phyloP scores from a whole-genome alignment of 2,329 filamentous ascomycete species.

The Colletotrichum neosansevieriae region DNA sequence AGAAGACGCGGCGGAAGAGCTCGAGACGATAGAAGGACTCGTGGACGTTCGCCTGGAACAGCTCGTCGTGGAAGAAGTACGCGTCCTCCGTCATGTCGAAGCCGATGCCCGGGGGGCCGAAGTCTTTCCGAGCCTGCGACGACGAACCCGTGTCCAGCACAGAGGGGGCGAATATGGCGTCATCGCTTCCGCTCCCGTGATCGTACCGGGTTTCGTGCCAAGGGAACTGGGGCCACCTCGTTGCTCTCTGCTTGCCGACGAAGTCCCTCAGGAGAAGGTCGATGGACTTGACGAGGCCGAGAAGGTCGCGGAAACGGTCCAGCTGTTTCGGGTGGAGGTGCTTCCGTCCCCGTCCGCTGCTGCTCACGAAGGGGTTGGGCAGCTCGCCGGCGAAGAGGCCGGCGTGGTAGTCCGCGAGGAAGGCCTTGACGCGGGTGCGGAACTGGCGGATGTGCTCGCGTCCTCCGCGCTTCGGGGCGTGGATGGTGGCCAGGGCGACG shows the following conservation, averaged over 20 bases:
- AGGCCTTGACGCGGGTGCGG: constrained; percentile 5
- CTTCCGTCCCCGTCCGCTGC: neutral
- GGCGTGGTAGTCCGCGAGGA: neutral
- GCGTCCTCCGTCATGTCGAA: neutral
- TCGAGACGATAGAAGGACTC: constrained; percentile 1
- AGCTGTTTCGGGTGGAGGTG: neutral
- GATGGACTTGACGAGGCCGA: neutral
- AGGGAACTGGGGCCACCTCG: too few relatives aligned
- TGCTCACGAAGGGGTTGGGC: neutral
- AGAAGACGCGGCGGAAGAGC: constrained; percentile 11
- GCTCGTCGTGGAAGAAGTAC: neutral
- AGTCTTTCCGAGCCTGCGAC: neutral
- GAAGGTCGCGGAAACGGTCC: constrained; percentile 5
- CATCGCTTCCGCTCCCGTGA: neutral
- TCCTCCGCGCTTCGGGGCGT: constrained; percentile 1
- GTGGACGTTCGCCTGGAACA: neutral
- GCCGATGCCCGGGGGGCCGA: neutral
- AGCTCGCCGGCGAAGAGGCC: neutral
- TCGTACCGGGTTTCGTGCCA: too few relatives aligned
- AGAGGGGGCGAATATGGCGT: neutral
- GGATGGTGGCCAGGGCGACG: neutral
- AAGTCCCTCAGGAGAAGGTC: constrained; percentile 2
- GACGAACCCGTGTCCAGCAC: too few relatives aligned
- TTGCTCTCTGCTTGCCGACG: neutral
- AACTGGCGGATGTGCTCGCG: constrained; percentile 22